phyloP scores from a whole-genome alignment of 768 basidiomycete species.

The Naematelia encephala region DNA sequence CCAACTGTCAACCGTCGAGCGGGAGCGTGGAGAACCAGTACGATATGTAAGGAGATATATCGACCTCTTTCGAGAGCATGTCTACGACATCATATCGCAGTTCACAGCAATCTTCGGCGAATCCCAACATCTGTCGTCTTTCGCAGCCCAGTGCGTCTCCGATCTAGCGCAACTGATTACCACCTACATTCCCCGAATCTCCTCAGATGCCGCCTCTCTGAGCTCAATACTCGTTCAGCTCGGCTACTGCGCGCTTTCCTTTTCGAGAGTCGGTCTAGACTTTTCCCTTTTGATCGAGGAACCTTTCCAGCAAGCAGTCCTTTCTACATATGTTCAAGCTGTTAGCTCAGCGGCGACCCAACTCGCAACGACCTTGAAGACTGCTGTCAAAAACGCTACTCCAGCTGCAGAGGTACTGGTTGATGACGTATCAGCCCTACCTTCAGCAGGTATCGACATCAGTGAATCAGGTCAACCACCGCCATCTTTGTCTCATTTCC shows the following conservation, averaged over 20 bases:
- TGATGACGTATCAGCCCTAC: constrained; percentile 32
- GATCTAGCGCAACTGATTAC: constrained; percentile 54
- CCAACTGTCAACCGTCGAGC: constrained; percentile 58
- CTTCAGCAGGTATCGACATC: constrained; percentile 30
- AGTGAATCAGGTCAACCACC: constrained; percentile 57
- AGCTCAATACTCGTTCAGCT: constrained; percentile 86
- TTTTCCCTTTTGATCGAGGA: constrained; percentile 68
- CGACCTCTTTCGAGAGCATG: constrained; percentile 85
- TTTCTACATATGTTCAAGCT: constrained; percentile 59
- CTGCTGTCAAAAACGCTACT: constrained; percentile 28
- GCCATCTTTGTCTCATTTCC: constrained; percentile 66
- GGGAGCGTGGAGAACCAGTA: constrained; percentile 68
- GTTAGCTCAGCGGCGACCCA: constrained; percentile 53
- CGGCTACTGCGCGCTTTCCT: constrained; percentile 87
- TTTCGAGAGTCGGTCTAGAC: constrained; percentile 86
- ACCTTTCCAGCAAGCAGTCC: constrained; percentile 66
- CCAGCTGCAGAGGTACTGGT: constrained; percentile 38
- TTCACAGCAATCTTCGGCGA: constrained; percentile 86
- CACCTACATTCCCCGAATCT: constrained; percentile 58
- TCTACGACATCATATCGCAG: constrained; percentile 87
- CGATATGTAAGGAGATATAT: constrained; percentile 80
- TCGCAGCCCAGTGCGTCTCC: constrained; percentile 55
- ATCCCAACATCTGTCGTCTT: constrained; percentile 59
- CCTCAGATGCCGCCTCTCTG: constrained; percentile 59
- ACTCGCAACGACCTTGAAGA: constrained; percentile 28